Percentiles rank a stretch among this genome's conserved stretches.
Conservation (phyloP, 108 stramenopile genomes). For the Aurantiochytrium sp. region DNA sequence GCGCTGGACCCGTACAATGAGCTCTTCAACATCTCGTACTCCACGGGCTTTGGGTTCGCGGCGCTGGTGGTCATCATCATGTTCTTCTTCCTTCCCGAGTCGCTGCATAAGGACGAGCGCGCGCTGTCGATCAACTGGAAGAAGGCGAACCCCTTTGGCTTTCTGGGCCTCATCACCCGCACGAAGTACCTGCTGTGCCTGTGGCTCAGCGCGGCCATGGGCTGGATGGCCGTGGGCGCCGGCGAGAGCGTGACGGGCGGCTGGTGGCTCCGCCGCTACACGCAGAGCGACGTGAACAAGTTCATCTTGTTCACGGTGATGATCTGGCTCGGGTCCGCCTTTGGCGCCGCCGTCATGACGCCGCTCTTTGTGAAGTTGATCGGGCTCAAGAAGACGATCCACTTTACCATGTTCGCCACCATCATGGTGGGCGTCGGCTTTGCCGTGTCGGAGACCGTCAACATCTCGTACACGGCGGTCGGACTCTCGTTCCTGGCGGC, state of each 20-base stretch:
- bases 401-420: neutral
- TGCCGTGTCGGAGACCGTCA: neutral
- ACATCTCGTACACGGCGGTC: neutral
- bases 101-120: neutral
- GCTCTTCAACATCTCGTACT: neutral
- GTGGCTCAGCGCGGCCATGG: neutral
- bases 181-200: neutral
- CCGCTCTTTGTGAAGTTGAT: neutral
- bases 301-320: neutral
- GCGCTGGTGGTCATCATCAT: neutral
- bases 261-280: conserved; percentile 26
- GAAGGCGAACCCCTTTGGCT: conserved; percentile 27
- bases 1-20: neutral
- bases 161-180: neutral
- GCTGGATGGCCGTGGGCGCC: conserved; percentile 13
- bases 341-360: conserved; percentile 25
- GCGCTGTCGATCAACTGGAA: neutral
- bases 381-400: neutral
- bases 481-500: neutral
- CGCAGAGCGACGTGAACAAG: neutral
- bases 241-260: neutral
- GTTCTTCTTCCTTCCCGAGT: neutral
- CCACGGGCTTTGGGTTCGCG: neutral
- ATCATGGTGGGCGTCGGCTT: neutral
- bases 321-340: neutral